A percentile compares a stretch with the other conserved stretches of the same genome.
Evolutionary conservation across 2,329 filamentous ascomycete genomes (phyloP).

Genomic region (Fusarium praegraminearum): DNA sequence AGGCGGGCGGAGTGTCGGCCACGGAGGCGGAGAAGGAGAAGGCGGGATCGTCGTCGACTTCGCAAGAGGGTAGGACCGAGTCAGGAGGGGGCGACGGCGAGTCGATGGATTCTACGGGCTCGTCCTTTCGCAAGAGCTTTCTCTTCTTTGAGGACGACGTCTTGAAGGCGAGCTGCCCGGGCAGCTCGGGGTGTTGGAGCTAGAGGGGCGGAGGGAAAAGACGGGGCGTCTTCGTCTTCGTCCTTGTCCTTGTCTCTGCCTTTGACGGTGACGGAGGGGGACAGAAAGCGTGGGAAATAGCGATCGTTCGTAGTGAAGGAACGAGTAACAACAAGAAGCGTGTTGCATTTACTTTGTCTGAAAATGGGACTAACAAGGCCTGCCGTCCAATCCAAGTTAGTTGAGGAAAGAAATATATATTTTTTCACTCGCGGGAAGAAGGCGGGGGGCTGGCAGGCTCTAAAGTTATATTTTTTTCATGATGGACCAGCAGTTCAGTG

Average conservation of each 20-base stretch:
- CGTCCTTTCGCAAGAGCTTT: conserved; percentile 69
- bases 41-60: conserved; percentile 62
- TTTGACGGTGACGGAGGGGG: conserved; percentile 8
- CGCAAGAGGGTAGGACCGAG: conserved; percentile 65
- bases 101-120: conserved; percentile 52
- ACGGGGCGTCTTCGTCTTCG: conserved; percentile 18
- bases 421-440: conserved; percentile 9
- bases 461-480: conserved; percentile 30
- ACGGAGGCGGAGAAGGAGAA: conserved; percentile 64
- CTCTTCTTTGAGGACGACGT: conserved; percentile 81
- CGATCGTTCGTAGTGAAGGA: conserved; percentile 26
- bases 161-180: conserved; percentile 74
- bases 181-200: conserved; percentile 63
- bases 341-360: conserved; percentile 33
- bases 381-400: conserved; percentile 15
- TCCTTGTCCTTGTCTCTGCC: conserved; percentile 18
- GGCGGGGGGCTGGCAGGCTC: conserved; percentile 22
- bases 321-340: conserved; percentile 36
- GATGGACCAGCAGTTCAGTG: conserved; percentile 27
- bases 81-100: conserved; percentile 58
- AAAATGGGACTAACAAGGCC: conserved; percentile 29
- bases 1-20: conserved; percentile 60
- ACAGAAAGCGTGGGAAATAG: conserved; percentile 13
- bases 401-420: conserved; percentile 8
- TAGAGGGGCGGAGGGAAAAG: conserved; percentile 31